Conservation (phyloP, 805 yeast genomes). For the Saturnispora zaruensis region DNA sequence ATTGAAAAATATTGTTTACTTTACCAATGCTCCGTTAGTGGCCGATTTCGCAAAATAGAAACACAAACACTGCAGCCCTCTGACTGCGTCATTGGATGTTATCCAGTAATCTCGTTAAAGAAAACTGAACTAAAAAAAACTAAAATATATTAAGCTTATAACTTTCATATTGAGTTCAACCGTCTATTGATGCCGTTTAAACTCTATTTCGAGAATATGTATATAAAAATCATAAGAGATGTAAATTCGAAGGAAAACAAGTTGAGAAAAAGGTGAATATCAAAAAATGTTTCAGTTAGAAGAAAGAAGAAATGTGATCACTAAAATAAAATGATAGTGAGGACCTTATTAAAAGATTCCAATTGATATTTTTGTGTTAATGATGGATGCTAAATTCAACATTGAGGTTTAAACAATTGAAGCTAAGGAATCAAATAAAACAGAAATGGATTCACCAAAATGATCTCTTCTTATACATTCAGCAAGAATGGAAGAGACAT, state of each 20-base stretch:
- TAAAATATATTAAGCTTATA: slow-evolving; percentile 7
- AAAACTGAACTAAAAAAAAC: slow-evolving; percentile 13
- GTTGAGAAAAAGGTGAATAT: neutral
- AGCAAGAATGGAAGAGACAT: slow-evolving; percentile 90
- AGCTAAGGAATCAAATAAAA: slow-evolving; percentile 80
- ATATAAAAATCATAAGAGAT: neutral
- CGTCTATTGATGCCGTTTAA: neutral
- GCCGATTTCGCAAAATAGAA: slow-evolving; percentile 27
- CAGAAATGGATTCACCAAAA: slow-evolving; percentile 94
- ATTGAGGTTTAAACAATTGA: slow-evolving; percentile 27
- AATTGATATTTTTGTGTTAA: neutral
- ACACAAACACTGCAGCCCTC: slow-evolving; percentile 43
- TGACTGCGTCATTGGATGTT: slow-evolving; percentile 44
- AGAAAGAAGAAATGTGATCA: neutral
- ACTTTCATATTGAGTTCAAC: neutral
- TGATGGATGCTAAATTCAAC: neutral
- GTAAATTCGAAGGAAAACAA: neutral
- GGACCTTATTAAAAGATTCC: neutral
- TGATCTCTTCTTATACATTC: slow-evolving; percentile 99
- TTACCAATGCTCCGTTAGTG: slow-evolving; percentile 56
- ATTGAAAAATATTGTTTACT: slow-evolving; percentile 18
- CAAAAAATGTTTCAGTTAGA: neutral
- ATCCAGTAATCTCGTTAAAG: slow-evolving; percentile 6
- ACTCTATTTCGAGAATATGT: neutral
- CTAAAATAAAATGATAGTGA: neutral